phyloP scores from a whole-genome alignment of 2,329 filamentous ascomycete species.

The Sporothrix pseudoabietina region DNA sequence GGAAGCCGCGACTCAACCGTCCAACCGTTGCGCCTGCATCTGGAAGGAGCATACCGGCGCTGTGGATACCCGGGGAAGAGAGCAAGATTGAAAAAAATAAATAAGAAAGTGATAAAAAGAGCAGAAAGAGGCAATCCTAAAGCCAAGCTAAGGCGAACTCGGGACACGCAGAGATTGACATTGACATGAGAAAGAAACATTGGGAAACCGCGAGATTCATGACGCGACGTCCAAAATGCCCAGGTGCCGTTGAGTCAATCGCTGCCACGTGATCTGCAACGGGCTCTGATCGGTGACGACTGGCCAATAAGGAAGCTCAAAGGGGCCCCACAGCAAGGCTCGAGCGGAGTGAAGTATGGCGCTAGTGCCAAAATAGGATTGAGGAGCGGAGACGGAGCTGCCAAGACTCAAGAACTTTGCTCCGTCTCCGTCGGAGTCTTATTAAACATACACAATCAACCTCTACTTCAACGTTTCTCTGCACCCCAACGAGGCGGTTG shows the following conservation, averaged over 20 bases:
- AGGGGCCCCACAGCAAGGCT: slow-evolving; percentile 4
- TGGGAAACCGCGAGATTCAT: neutral
- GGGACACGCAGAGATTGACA: neutral
- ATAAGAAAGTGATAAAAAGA: neutral
- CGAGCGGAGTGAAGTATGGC: neutral
- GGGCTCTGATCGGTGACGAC: neutral
- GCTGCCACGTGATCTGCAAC: neutral
- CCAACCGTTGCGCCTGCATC: slow-evolving; percentile 15
- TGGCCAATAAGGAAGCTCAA: neutral
- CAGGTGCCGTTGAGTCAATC: neutral
- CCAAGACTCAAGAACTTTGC: slow-evolving; percentile 9
- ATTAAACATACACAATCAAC: slow-evolving; percentile 5
- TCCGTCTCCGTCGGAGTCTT: slow-evolving; percentile 33
- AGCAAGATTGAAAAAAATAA: neutral
- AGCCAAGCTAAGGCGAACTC: neutral
- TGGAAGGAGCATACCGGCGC: slow-evolving; percentile 4
- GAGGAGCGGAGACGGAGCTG: slow-evolving; percentile 30
- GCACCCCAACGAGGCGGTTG: neutral
- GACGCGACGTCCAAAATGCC: neutral
- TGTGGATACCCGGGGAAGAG: neutral
- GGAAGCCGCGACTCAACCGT: slow-evolving; percentile 14
- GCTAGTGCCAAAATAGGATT: neutral
- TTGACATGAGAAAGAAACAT: neutral
- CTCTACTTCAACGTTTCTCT: neutral
- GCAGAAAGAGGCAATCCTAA: neutral